Conservation (phyloP, 2,329 filamentous ascomycete genomes). For the Aureobasidium lini region DNA sequence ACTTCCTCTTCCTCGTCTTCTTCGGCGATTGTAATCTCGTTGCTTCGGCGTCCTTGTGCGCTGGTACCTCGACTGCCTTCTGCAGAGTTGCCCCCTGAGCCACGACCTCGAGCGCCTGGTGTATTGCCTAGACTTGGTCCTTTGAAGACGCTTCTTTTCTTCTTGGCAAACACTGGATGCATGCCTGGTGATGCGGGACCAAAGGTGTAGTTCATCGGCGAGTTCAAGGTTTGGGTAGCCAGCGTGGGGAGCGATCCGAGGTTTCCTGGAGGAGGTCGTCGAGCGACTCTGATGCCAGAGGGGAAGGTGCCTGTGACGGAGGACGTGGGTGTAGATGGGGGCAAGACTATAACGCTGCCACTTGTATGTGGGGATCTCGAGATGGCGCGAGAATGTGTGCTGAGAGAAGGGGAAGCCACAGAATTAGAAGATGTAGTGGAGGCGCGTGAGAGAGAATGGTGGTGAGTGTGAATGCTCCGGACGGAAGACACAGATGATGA, state of each 20-base stretch:
- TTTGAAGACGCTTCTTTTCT: conserved; percentile 76
- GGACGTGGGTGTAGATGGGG: conserved; percentile 46
- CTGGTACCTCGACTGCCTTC: conserved; percentile 42
- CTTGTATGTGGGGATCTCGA: conserved; percentile 7
- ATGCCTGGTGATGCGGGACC: conserved; percentile 57
- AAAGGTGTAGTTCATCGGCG: conserved; percentile 24
- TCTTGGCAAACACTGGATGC: conserved; percentile 60
- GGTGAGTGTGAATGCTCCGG: conserved; percentile 74
- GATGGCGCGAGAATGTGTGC: conserved; percentile 9
- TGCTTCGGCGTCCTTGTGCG: conserved; percentile 59
- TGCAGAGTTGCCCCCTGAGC: conserved; percentile 15
- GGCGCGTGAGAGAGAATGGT: conserved; percentile 82
- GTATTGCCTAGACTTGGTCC: conserved; percentile 60
- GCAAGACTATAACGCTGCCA: conserved; percentile 23
- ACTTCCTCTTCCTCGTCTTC: conserved; percentile 11
- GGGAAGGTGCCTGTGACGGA: conserved; percentile 44
- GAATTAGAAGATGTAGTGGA: conserved; percentile 73
- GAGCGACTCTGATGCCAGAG: conserved; percentile 14
- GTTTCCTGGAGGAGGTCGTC: conserved; percentile 25
- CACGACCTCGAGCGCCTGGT: conserved; percentile 32
- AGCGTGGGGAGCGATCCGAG: conserved; percentile 23
- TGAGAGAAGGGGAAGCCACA: conserved; percentile 38
- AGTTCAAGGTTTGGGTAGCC: not conserved
- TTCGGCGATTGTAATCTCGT: conserved; percentile 47
- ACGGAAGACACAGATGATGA: conserved; percentile 92